Base-by-base conservation (phyloP, 2,329 filamentous ascomycete genomes). In the Penicillium capsulatum region DNA sequence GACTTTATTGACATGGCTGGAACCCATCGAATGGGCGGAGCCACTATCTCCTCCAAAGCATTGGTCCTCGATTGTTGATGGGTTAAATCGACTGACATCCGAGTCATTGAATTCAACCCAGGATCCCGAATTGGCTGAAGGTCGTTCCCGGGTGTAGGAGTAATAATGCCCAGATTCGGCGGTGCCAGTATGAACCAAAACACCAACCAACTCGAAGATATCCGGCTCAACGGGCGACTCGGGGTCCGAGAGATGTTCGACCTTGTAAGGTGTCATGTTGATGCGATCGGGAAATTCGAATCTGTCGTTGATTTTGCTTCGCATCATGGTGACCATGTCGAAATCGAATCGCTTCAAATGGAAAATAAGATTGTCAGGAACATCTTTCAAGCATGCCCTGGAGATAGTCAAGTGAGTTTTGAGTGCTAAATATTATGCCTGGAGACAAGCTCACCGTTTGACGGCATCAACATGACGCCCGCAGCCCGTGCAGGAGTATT, bases 71-170 rank as follows among this genome's bases (percentile, higher is more conserved):
- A 97, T 84, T 15, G 80, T 75, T 1, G 71, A 69, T 7, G 83
- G 80, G 51, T 95, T 84, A 73, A 91, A 96, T 1, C 73, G 66
- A 13, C 73, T 79, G 16, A 95, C 90, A 34, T 79, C 73, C n/a
- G 88, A 83, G 60, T 98, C 92, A 53, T 98, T 97, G 65, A 96
- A 96, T 58, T 95, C 87, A 7, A 94, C 75, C 92, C 92, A 98
- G 4, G 70, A 70, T 36, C 64, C 65, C 38, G 69, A 68, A 3
- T 61, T 61, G 10, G 63, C 63, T 14, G 74, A 66, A 11, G 86
- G 80, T 13, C 89, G 78, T 61, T 95, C 85, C 37, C 88, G 84
- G 48, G 94, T 88, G 61, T 89, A 97, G 0, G 91, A 97, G 66
- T 96, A 97, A 67, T 98, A 98, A 63, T 98, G 92, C 0, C 92